Conservation (phyloP, 345 rosid species). For the Murraya paniculata region DNA sequence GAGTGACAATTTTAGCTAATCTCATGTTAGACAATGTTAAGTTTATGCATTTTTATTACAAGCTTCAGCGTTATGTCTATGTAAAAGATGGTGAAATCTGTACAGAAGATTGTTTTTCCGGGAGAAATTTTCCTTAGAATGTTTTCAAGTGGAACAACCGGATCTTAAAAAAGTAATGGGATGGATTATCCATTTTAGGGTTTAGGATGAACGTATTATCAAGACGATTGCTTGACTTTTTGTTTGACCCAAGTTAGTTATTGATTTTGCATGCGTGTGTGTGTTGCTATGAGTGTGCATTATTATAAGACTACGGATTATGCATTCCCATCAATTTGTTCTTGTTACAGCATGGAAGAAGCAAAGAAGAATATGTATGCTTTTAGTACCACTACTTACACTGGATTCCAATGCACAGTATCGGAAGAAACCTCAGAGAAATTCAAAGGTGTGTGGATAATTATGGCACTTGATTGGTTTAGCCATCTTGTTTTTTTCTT, state of each 20-base stretch:
- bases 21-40: neutral
- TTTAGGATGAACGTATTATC: neutral
- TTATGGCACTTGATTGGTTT: neutral
- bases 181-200: neutral
- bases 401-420: conserved; percentile 91
- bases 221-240: neutral
- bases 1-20: neutral
- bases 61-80: neutral
- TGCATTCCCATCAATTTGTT: neutral
- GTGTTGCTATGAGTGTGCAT: neutral
- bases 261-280: neutral
- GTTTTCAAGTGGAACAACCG: neutral
- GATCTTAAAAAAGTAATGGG: neutral
- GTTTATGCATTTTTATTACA: neutral
- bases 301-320: neutral
- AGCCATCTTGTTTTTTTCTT: neutral
- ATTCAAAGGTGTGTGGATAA: conserved; percentile 58
- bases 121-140: neutral
- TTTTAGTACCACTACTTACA: conserved; percentile 88
- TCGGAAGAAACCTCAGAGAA: conserved; percentile 85
- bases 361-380: conserved; percentile 97
- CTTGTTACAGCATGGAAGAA: conserved; percentile 75
- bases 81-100: neutral
- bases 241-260: neutral
- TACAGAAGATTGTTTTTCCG: neutral